Evolutionary conservation across 257 asterid genomes (phyloP).

Genomic region (Solanum phureja): DNA sequence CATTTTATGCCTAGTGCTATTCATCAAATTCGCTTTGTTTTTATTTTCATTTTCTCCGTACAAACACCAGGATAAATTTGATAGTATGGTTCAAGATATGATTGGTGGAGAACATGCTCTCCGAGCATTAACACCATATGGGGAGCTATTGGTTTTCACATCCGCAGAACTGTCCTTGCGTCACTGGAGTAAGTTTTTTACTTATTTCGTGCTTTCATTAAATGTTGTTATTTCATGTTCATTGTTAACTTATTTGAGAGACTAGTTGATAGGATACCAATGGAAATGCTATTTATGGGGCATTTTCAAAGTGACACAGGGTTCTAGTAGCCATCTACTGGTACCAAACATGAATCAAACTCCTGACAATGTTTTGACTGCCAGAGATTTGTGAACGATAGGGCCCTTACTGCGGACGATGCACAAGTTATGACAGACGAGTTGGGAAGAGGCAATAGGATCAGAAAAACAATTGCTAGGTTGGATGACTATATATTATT

Average conservation of each 20-base stretch:
- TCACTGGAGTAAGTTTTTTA: conserved; percentile 54
- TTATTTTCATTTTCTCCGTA: not conserved
- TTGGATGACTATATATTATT: too few species aligned
- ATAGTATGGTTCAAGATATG: conserved; percentile 46
- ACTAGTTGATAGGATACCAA: conserved; percentile 40
- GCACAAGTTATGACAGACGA: too few species aligned
- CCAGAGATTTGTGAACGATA: not conserved
- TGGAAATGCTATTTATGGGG: conserved; percentile 65
- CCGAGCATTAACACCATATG: conserved; percentile 35
- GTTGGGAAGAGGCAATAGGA: too few species aligned
- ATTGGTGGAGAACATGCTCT: conserved; percentile 35
- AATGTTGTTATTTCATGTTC: not conserved
- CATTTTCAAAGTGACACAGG: conserved; percentile 22
- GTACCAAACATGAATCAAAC: not conserved
- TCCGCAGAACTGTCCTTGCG: conserved; percentile 48
- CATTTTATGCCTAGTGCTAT: not conserved
- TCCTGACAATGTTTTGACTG: not conserved
- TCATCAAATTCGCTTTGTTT: not conserved
- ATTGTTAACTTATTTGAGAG: not conserved
- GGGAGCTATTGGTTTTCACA: conserved; percentile 68
- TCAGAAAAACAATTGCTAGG: too few species aligned
- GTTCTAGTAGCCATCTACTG: not conserved
- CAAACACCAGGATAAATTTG: conserved; percentile 33
- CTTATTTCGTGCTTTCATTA: not conserved
- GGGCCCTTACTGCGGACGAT: too few species aligned